Evolutionary conservation across 2,329 filamentous ascomycete species (phyloP).

Genomic region (Corniculantispora saksenae): DNA sequence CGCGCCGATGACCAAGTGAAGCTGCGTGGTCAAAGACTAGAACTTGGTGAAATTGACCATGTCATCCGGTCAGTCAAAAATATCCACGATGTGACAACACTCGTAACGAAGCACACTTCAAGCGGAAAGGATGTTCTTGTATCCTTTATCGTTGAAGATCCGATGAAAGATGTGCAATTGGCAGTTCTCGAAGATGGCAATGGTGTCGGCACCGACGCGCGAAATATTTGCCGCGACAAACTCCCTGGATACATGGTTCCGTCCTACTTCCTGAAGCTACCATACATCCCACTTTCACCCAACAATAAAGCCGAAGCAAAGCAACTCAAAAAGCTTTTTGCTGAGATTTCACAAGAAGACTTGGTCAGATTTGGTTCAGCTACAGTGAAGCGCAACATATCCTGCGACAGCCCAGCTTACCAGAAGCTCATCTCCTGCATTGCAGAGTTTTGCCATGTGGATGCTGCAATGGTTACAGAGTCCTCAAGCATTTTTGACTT

Average conservation of each 20-base stretch:
- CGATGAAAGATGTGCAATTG: conserved; percentile 21
- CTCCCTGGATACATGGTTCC: conserved; percentile 90
- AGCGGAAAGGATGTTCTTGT: conserved; percentile 83
- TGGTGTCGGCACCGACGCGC: conserved; percentile 47
- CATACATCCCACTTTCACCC: conserved; percentile 73
- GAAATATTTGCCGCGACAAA: conserved; percentile 64
- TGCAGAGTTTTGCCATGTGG: conserved; percentile 50
- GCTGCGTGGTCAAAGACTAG: conserved; percentile 81
- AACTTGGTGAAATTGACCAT: conserved; percentile 89
- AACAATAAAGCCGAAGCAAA: conserved; percentile 90
- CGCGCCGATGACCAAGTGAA: conserved; percentile 92
- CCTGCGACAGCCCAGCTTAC: conserved; percentile 37
- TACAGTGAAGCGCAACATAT: conserved; percentile 10
- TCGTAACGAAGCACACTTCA: conserved; percentile 69
- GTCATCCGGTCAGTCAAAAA: conserved; percentile 63
- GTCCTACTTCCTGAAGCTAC: conserved; percentile 74
- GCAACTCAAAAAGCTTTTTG: conserved; percentile 66
- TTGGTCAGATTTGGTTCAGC: conserved; percentile 57
- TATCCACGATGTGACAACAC: conserved; percentile 71
- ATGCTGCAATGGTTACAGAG: conserved; percentile 45
- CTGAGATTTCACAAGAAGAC: conserved; percentile 57
- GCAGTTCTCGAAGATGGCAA: conserved; percentile 32
- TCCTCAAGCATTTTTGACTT: conserved; percentile 78
- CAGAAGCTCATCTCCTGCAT: conserved; percentile 55
- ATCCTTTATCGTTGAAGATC: conserved; percentile 60